Base-by-base conservation (phyloP, 2,329 filamentous ascomycete genomes). In the Stemphylium beticola region DNA sequence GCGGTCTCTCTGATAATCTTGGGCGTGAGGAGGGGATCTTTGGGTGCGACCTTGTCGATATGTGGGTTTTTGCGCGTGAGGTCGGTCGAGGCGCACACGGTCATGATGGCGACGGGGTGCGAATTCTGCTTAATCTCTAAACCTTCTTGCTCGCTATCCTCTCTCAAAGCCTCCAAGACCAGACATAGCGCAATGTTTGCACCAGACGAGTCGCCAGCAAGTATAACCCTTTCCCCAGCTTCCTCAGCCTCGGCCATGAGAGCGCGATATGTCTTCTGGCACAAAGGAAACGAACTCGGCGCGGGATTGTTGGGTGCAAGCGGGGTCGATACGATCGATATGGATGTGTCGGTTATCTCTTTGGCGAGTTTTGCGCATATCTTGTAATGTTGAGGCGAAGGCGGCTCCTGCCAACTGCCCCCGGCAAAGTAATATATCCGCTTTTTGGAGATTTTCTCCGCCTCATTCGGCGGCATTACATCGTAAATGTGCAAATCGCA, bases 151-250 rank as follows among this genome's bases (percentile, higher is more conserved):
- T 60, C 62, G 2, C 48, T 54, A 31, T 73, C 71, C 38, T 77
- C 69, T 9, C 61, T 49, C 18, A 82, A 57, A 4, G 75, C 73
- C 36, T 74, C 70, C 15, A 82, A 53, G 0, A 74, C 64, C 33
- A 82, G 68, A 0, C 67, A 67, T 0, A 85, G 69, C 0, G 79
- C 76, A 4, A 86, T 73, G 54, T 86, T 86, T 0, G 78, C 83
- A 0, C 84, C 84, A 0, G 83, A 80, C 0, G 81, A 83, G 49
- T 86, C 84, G 1, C 84, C 84, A 0, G 78, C 79, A 1, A 85
- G 72, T 1, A 81, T 76, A 0, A 85, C 73, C 1, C 66, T 73
- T 49, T 84, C 79, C 2, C 69, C 70, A 0, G 68, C 70, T 0
- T 67, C 61, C 0, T 71, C 62, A 0, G 80, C 76, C n/a, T 76